phyloP scores from a whole-genome alignment of 345 rosid species.

The Euphorbia peplus region DNA sequence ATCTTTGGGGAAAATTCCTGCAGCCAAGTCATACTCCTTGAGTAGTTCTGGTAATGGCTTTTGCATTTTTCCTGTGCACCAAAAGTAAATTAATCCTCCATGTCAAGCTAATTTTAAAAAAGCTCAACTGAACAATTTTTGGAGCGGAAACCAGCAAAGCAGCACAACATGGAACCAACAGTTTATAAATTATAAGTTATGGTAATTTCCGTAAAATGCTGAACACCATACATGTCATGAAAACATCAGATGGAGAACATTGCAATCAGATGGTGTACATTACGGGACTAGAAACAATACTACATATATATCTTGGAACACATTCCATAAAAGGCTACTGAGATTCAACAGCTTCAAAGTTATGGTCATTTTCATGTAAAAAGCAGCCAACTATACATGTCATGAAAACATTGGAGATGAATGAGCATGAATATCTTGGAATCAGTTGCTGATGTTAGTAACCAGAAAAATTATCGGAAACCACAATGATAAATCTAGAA shows the following conservation, averaged over 20 bases:
- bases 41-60: constrained; percentile 83
- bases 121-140: neutral
- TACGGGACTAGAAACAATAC: no score
- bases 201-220: neutral
- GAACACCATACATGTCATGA: constrained; percentile 1
- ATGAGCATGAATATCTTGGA: neutral
- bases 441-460: neutral
- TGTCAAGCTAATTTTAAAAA: neutral
- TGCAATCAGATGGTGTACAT: neutral
- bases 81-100: neutral
- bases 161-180: neutral
- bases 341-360: no score
- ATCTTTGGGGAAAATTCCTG: constrained; percentile 91
- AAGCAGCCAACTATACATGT: neutral
- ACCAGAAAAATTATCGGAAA: neutral
- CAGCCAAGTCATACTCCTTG: constrained; percentile 68
- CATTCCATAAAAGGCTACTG: no score
- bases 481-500: neutral
- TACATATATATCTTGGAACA: no score
- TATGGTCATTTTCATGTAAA: neutral
- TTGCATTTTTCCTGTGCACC: constrained; percentile 83
- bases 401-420: neutral
- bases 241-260: neutral
- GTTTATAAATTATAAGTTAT: neutral
- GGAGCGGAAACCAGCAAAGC: neutral